Evolutionary conservation across 345 rosid genomes (phyloP).

Genomic region (Brassica incana): DNA sequence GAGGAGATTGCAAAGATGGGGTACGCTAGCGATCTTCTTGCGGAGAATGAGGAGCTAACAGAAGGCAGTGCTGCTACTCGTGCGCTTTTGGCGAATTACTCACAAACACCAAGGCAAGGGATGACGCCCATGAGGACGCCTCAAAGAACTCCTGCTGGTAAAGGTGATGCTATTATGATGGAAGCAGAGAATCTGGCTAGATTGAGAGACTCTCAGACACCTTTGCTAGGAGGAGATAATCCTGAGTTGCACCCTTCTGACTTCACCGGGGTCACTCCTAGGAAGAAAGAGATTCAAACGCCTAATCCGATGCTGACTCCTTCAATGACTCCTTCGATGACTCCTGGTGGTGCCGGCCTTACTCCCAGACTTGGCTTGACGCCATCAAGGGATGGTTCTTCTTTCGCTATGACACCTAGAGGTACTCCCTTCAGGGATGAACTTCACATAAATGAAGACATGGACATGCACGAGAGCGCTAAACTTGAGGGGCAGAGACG

Average conservation of each 20-base stretch:
- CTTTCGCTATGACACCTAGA: slow-evolving; percentile 83
- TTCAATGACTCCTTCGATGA: slow-evolving; percentile 86
- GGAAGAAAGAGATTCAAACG: slow-evolving; percentile 79
- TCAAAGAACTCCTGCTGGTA: slow-evolving; percentile 94
- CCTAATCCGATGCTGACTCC: slow-evolving; percentile 95
- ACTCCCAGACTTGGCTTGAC: slow-evolving; percentile 96
- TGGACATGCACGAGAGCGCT: slow-evolving; percentile 73
- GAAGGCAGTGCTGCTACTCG: slow-evolving; percentile 95
- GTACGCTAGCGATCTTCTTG: slow-evolving; percentile 84
- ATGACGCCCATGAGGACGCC: slow-evolving; percentile 94
- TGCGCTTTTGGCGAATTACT: slow-evolving; percentile 91
- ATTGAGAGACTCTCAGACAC: slow-evolving; percentile 95
- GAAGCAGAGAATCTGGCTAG: slow-evolving; percentile 99
- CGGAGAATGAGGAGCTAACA: slow-evolving; percentile 76
- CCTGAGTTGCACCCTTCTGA: slow-evolving; percentile 99
- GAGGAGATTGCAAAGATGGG: slow-evolving; percentile 99
- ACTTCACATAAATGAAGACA: slow-evolving; percentile 90
- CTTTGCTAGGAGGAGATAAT: slow-evolving; percentile 93
- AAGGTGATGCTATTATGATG: slow-evolving; percentile 98
- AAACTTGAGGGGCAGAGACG: slow-evolving; percentile 78
- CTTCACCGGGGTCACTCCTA: slow-evolving; percentile 98
- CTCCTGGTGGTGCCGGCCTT: slow-evolving; percentile 76
- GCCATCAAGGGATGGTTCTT: slow-evolving; percentile 81
- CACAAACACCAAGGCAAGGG: slow-evolving; percentile 82
- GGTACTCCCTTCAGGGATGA: slow-evolving; percentile 98